phyloP scores from a whole-genome alignment of 2,329 filamentous ascomycete species.

The Penicillium griseofulvum region DNA sequence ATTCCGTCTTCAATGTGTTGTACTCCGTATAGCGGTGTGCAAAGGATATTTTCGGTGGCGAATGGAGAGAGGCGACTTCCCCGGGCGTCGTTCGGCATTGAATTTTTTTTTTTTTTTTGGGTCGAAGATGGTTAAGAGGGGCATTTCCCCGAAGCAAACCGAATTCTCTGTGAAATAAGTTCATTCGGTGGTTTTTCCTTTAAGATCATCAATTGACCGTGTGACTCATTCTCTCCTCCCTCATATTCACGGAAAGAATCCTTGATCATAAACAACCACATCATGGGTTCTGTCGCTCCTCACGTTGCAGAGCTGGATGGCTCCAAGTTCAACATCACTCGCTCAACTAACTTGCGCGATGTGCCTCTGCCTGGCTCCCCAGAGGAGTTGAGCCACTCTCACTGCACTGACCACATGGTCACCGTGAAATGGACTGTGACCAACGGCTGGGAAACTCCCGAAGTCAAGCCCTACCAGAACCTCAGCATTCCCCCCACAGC shows the following conservation, averaged over 20 bases:
- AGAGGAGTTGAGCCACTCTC: slow-evolving; percentile 40
- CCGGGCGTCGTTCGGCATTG: slow-evolving; percentile 12
- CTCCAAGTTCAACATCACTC: slow-evolving; percentile 41
- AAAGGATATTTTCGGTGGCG: not conserved
- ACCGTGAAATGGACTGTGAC: slow-evolving; percentile 64
- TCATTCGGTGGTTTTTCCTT: not conserved
- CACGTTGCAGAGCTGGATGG: slow-evolving; percentile 38
- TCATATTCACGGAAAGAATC: not conserved
- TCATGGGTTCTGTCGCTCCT: slow-evolving; percentile 33
- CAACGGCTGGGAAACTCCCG: slow-evolving; percentile 69
- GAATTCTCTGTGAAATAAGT: not conserved
- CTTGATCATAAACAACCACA: not conserved
- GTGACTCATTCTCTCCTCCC: slow-evolving; percentile 13
- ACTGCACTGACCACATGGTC: slow-evolving; percentile 84
- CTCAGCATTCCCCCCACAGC: slow-evolving; percentile 77
- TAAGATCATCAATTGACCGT: not conserved
- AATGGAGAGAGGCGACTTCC: slow-evolving; percentile 10
- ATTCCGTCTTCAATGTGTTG: not conserved
- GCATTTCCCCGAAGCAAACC: slow-evolving; percentile 19
- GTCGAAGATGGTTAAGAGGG: slow-evolving; percentile 2
- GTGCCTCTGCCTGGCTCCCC: slow-evolving; percentile 41
- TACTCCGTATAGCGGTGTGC: not conserved
- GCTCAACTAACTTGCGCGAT: slow-evolving; percentile 33
- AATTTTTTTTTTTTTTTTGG: slow-evolving; percentile 19
- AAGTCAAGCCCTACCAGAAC: slow-evolving; percentile 74